Evolutionary conservation across 2,329 filamentous ascomycete species (phyloP).

Genomic region (Sporothrix curviconia): DNA sequence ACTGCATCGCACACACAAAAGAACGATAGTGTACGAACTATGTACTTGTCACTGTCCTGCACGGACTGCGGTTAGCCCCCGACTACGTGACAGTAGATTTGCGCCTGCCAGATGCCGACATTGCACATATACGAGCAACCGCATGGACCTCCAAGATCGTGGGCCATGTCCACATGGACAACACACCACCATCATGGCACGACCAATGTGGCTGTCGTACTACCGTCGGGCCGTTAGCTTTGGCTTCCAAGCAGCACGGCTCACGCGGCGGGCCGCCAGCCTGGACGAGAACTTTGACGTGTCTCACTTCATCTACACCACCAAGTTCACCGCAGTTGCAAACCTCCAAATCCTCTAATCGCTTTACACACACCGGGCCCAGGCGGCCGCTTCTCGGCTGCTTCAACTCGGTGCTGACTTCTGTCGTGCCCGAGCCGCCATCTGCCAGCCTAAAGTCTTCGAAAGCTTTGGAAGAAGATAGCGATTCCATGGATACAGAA

Average conservation of each 20-base stretch:
- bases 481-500: background rate
- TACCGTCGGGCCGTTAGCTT: conserved; percentile 48
- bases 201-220: conserved; percentile 45
- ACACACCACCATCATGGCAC: conserved; percentile 46
- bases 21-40: conserved; percentile 29
- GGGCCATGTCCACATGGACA: conserved; percentile 43
- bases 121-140: conserved; percentile 42
- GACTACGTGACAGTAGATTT: conserved; percentile 62
- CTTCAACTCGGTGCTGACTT: conserved; percentile 45
- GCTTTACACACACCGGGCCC: conserved; percentile 39
- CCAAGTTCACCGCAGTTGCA: conserved; percentile 35
- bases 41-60: conserved; percentile 51
- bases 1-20: background rate
- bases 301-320: conserved; percentile 42
- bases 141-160: conserved; percentile 55
- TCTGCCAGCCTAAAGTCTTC: background rate
- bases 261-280: conserved; percentile 50
- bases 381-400: conserved; percentile 35
- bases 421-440: conserved; percentile 36
- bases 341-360: conserved; percentile 41
- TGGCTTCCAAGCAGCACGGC: conserved; percentile 55
- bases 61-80: conserved; percentile 58
- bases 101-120: conserved; percentile 42
- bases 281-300: conserved; percentile 47
- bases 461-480: no score